Evolutionary conservation across 75 land plant species (phyloP), one percentile per base, ranked within the genome.

Genomic region (Cupressus sempervirens): DNA sequence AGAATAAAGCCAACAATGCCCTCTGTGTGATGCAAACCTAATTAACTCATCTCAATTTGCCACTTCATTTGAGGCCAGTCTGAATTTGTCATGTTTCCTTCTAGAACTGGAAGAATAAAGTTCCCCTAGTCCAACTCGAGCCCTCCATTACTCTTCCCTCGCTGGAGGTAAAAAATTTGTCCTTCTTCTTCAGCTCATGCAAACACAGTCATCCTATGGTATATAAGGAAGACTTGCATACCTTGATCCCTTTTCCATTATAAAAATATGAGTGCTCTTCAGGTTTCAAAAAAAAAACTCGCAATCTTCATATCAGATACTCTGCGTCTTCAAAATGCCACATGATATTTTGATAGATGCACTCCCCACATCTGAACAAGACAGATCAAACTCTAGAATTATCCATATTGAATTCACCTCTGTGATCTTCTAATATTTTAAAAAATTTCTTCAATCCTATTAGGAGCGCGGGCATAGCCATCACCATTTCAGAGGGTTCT

Each of bases 301-400:
- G 81, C 81, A 43, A 45, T 23, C 46, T 26, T 79, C 50, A 10
- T 29, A 26, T 43, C 50, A 79, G 45, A 79, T n/a, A 41, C 48
- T 77, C 45, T 43, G 80, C 30, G 43, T 41, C 80, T 77, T 77
- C 80, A 77, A 77, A 77, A 36, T 7, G 6, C 77, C 77, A 40
- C 38, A 15, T 18, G 16, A 76, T 36, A 76, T 38, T 36, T 76
- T 36, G 41, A 76, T 40, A 6, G 43, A 26, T 30, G 15, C 75
- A 38, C 7, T 36, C 1, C 36, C 23, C 18, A 76, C 43, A 38
- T 76, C 45, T 76, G 43, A 16, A 38, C 41, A 76, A 76, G 38
- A 40, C 26, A 58, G 38, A 76, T 20, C 9, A 76, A 76, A 40
- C 79, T 43, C 45, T 76, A 38, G 79, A 7, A 76, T 26, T 16